These are phyloP conservation scores for Epichloe hybrida DNA, from an alignment of 2,329 filamentous ascomycete genomes.

Conservation along the genomic window DNA sequence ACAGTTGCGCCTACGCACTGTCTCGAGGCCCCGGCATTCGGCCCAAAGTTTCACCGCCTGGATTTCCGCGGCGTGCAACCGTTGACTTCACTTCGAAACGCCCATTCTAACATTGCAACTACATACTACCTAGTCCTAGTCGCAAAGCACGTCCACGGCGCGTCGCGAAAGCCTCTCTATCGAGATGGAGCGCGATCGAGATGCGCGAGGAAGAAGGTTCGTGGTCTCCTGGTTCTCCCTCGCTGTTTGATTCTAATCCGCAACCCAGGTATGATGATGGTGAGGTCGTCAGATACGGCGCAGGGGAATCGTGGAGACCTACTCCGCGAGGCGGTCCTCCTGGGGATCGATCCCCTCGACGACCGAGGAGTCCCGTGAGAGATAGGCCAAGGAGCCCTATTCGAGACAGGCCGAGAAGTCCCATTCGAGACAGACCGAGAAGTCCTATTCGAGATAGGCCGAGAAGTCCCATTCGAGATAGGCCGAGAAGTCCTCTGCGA, in stretches of 20 bases:
- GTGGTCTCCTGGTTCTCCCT: not conserved
- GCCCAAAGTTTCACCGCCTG: not conserved
- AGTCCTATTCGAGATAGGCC: slow-evolving; percentile 12
- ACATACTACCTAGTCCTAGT: not conserved
- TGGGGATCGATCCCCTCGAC: slow-evolving; percentile 31
- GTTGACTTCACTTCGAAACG: not conserved
- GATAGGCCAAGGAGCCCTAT: slow-evolving; percentile 14
- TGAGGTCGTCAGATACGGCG: slow-evolving; percentile 48
- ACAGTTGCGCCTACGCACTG: not conserved
- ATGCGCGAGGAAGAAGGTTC: slow-evolving; percentile 21
- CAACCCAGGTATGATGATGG: slow-evolving; percentile 42
- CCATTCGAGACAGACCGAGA: slow-evolving; percentile 11
- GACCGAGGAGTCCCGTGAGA: slow-evolving; percentile 17
- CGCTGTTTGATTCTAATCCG: slow-evolving; percentile 3
- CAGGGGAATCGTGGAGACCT: slow-evolving; percentile 47
- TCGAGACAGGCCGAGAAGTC: no score
- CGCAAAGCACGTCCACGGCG: not conserved
- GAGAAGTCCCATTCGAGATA: slow-evolving; percentile 18
- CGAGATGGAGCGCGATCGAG: slow-evolving; percentile 25
- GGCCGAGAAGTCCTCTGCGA: slow-evolving; percentile 17
- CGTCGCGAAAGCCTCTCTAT: not conserved
- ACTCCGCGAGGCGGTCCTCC: slow-evolving; percentile 28
- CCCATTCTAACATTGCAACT: not conserved
- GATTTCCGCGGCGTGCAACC: not conserved
- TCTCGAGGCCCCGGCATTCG: not conserved